Conservation (phyloP, 148 eudicot species). For the Rhododendron griersonianum region DNA sequence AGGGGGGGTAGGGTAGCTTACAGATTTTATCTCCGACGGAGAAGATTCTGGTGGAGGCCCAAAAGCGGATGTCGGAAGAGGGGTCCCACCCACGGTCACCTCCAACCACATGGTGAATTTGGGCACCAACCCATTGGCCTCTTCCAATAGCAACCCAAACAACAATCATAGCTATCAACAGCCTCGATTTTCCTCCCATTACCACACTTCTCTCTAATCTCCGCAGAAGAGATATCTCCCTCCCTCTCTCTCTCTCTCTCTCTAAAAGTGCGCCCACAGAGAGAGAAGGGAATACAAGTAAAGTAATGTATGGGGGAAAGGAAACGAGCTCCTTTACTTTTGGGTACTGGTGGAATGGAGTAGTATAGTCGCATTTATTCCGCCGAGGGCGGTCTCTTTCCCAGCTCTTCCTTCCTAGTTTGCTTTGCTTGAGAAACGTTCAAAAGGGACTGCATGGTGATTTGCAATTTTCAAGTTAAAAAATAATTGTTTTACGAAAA, state of each 20-base stretch:
- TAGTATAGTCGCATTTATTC: not conserved
- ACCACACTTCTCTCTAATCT: not conserved
- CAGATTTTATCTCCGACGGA: constrained; percentile 67
- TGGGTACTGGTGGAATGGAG: not conserved
- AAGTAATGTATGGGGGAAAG: not conserved
- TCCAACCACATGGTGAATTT: constrained; percentile 57
- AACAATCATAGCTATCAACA: constrained; percentile 6
- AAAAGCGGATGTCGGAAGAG: constrained; percentile 40
- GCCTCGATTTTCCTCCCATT: constrained; percentile 6
- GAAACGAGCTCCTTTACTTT: not conserved
- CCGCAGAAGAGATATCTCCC: too few species aligned
- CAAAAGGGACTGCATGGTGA: too few species aligned
- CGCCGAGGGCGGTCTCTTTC: not conserved
- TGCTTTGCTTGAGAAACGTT: too few species aligned
- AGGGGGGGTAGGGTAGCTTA: constrained; percentile 22
- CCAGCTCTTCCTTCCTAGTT: too few species aligned
- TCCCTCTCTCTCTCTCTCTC: not conserved
- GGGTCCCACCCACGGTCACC: constrained; percentile 64
- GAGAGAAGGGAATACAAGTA: not conserved
- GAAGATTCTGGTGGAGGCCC: constrained; percentile 53
- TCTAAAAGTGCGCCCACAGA: too few species aligned
- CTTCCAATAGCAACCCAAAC: constrained; percentile 18
- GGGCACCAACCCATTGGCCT: constrained; percentile 25
- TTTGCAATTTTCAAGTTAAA: too few species aligned
- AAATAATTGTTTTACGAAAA: too few species aligned